phyloP scores from a whole-genome alignment of 2,329 filamentous ascomycete genomes.

The Botrytis cinerea region DNA sequence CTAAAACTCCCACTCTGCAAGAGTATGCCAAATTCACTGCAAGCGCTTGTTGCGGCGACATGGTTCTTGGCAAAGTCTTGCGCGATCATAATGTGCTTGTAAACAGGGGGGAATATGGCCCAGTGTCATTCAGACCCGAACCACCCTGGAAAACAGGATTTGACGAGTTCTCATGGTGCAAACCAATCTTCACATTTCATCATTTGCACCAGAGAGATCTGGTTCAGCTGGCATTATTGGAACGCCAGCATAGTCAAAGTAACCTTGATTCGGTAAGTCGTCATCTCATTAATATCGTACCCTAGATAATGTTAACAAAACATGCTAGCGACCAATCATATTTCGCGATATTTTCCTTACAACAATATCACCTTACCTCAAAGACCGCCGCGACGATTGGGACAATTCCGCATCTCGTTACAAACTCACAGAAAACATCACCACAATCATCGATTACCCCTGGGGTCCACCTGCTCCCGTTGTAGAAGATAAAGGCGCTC shows the following conservation, averaged over 20 bases:
- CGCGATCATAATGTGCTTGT: conserved; percentile 23
- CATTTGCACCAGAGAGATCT: conserved; percentile 27
- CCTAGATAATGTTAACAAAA: neutral
- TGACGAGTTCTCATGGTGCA: conserved; percentile 24
- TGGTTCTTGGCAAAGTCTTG: conserved; percentile 25
- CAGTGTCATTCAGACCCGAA: conserved; percentile 25
- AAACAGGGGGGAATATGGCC: conserved; percentile 18
- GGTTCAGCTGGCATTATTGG: conserved; percentile 14
- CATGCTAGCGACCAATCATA: neutral
- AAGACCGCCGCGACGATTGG: conserved; percentile 15
- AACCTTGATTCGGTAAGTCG: conserved; percentile 7
- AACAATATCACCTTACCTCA: conserved; percentile 9
- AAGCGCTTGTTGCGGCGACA: conserved; percentile 27
- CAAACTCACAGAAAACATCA: neutral
- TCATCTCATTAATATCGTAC: neutral
- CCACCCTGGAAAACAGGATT: conserved; percentile 28
- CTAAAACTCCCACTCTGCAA: conserved; percentile 5
- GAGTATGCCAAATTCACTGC: conserved; percentile 25
- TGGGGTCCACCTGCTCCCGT: neutral
- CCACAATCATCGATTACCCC: neutral
- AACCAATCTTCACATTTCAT: conserved; percentile 26
- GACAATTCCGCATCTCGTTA: conserved; percentile 25
- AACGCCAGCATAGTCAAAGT: conserved; percentile 1
- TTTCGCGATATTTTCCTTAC: conserved; percentile 12
- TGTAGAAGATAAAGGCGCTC: neutral